Conservation (phyloP, 1,284 basidiomycete species). For the Schizophyllum commune region DNA sequence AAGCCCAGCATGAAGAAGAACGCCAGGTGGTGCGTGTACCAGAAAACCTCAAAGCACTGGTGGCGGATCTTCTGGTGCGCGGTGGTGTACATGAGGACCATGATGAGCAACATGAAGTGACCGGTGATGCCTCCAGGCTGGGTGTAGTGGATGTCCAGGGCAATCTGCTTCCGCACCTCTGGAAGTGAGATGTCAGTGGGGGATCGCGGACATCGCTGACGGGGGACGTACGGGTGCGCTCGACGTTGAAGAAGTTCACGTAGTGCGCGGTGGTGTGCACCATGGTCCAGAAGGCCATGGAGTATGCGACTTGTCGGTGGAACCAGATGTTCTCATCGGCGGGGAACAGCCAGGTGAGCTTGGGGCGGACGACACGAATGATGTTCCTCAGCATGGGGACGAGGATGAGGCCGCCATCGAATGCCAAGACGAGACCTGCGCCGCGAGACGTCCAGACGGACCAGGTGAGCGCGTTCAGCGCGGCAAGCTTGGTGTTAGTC, state of each 20-base stretch:
- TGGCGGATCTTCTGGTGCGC: slow-evolving; percentile 76
- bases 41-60: slow-evolving; percentile 88
- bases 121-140: slow-evolving; percentile 84
- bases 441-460: slow-evolving; percentile 85
- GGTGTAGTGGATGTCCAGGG: slow-evolving; percentile 77
- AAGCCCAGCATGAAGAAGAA: slow-evolving; percentile 89
- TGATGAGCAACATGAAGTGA: slow-evolving; percentile 85
- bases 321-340: slow-evolving; percentile 91
- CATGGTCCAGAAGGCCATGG: slow-evolving; percentile 80
- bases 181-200: slow-evolving; percentile 10
- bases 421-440: slow-evolving; percentile 79
- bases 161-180: slow-evolving; percentile 74
- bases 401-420: slow-evolving; percentile 76
- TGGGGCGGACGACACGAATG: slow-evolving; percentile 73
- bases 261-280: slow-evolving; percentile 88
- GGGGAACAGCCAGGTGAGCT: slow-evolving; percentile 70
- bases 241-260: slow-evolving; percentile 85
- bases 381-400: slow-evolving; percentile 82
- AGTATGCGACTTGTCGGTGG: slow-evolving; percentile 87
- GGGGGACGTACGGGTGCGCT: slow-evolving; percentile 56
- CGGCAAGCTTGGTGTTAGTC: slow-evolving; percentile 55
- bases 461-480: slow-evolving; percentile 67
- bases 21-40: slow-evolving; percentile 88
- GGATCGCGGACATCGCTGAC: not conserved
- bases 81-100: slow-evolving; percentile 81